Evolutionary conservation across 2,329 filamentous ascomycete genomes (phyloP).

Genomic region (Bipolaris cookei): DNA sequence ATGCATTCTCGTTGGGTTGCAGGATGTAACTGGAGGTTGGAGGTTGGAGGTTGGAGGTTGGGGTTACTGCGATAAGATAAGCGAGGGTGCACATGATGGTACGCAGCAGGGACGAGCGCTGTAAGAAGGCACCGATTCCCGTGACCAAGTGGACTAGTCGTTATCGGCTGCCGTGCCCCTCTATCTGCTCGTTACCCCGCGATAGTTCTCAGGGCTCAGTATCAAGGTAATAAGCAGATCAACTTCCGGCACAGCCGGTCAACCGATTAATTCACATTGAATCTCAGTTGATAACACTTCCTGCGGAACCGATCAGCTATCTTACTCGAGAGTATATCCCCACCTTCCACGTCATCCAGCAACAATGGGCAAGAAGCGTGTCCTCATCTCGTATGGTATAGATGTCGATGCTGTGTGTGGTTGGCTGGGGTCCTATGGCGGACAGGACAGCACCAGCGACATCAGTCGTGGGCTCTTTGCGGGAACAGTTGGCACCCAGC

Average conservation of each 20-base stretch:
- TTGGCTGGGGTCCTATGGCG: constrained; percentile 76
- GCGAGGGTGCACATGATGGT: not conserved
- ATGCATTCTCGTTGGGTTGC: not conserved
- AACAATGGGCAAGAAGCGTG: constrained; percentile 57
- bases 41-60: constrained; percentile 6
- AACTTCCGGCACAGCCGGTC: not conserved
- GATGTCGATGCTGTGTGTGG: constrained; percentile 72
- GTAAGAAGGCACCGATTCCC: not conserved
- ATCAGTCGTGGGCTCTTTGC: constrained; percentile 74
- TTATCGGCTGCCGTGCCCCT: constrained; percentile 13
- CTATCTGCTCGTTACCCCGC: constrained; percentile 21
- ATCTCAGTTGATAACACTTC: not conserved
- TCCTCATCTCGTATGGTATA: constrained; percentile 69
- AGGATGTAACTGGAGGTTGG: not conserved
- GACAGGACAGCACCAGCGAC: constrained; percentile 73
- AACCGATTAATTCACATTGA: not conserved
- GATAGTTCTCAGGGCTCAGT: constrained; percentile 3
- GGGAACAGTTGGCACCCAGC: constrained; percentile 70
- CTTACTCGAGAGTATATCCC: not conserved
- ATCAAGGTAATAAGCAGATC: constrained; percentile 12
- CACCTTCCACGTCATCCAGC: not conserved
- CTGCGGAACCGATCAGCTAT: not conserved
- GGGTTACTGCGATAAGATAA: constrained; percentile 9
- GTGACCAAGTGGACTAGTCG: constrained; percentile 6
- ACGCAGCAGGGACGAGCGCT: not conserved